Evolutionary conservation across 164 flowering plant genomes (phyloP).

Genomic region (Annona squamosa): DNA sequence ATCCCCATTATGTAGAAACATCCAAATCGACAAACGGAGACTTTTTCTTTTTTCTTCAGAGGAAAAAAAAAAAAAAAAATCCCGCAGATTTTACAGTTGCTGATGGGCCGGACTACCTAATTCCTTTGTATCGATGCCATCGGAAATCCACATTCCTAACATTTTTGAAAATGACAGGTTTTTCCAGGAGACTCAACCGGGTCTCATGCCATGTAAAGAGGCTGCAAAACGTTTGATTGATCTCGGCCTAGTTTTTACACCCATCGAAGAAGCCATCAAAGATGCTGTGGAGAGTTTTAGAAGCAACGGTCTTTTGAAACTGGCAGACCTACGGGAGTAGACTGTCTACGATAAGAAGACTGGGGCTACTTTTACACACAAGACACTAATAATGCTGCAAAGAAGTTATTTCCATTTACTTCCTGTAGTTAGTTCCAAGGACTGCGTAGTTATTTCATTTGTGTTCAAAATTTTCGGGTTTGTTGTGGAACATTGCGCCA

Average conservation of each 20-base stretch:
- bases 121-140: background rate
- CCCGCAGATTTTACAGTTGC: background rate
- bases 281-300: constrained; percentile 70
- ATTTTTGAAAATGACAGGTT: constrained; percentile 36
- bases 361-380: background rate
- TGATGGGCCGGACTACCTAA: background rate
- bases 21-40: background rate
- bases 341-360: background rate
- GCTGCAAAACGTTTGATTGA: constrained; percentile 72
- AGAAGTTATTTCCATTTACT: background rate
- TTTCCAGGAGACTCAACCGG: constrained; percentile 72
- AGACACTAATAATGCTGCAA: background rate
- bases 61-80: too few species aligned
- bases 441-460: background rate
- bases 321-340: constrained; percentile 6
- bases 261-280: constrained; percentile 59
- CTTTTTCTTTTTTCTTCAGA: background rate
- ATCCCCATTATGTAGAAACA: background rate
- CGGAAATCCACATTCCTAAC: background rate
- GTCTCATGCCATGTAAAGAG: constrained; percentile 48
- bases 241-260: constrained; percentile 57
- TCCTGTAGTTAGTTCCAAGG: background rate
- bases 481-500: background rate
- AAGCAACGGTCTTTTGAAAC: constrained; percentile 53
- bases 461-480: background rate